These are phyloP conservation scores for Candida ipomoeae DNA, from an alignment of 805 yeast genomes.

Conservation along the genomic window DNA sequence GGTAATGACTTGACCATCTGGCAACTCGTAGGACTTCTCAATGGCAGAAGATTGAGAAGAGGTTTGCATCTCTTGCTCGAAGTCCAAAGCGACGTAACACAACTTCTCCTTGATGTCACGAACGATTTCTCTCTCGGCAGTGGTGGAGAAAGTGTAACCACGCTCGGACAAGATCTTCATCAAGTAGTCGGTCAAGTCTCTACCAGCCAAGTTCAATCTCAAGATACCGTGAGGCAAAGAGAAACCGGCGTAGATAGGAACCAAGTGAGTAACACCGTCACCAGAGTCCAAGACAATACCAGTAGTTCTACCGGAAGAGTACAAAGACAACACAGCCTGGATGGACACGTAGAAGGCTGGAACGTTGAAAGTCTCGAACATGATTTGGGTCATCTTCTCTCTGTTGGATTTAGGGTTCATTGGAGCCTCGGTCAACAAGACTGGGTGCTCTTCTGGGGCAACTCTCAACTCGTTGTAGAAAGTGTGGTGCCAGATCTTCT, in stretches of 20 bases:
- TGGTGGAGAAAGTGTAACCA: constrained; percentile 97
- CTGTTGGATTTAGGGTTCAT: constrained; percentile 99
- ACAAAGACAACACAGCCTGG: constrained; percentile 96
- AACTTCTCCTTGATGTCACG: constrained; percentile 96
- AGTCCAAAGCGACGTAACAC: constrained; percentile 98
- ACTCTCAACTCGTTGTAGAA: constrained; percentile 99
- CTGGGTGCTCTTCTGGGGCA: constrained; percentile 99
- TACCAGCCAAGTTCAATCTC: constrained; percentile 99
- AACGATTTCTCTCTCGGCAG: constrained; percentile 97
- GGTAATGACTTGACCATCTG: constrained; percentile 99
- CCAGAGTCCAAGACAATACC: constrained; percentile 99
- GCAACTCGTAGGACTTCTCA: constrained; percentile 98
- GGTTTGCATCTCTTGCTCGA: constrained; percentile 99
- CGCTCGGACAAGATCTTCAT: constrained; percentile 98
- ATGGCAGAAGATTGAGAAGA: constrained; percentile 97
- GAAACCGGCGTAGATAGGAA: constrained; percentile 99
- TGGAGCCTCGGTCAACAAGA: constrained; percentile 98
- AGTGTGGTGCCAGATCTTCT: constrained; percentile 99
- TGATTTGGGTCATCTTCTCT: constrained; percentile 99
- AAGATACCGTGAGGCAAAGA: constrained; percentile 97
- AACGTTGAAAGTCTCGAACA: constrained; percentile 98
- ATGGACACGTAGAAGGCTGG: constrained; percentile 99
- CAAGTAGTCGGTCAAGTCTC: constrained; percentile 98
- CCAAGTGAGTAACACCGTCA: constrained; percentile 99
- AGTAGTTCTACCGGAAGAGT: constrained; percentile 99